Evolutionary conservation across 192 early-diverging fungal species (phyloP).

Genomic region (Phycomyces blakesleeanus): DNA sequence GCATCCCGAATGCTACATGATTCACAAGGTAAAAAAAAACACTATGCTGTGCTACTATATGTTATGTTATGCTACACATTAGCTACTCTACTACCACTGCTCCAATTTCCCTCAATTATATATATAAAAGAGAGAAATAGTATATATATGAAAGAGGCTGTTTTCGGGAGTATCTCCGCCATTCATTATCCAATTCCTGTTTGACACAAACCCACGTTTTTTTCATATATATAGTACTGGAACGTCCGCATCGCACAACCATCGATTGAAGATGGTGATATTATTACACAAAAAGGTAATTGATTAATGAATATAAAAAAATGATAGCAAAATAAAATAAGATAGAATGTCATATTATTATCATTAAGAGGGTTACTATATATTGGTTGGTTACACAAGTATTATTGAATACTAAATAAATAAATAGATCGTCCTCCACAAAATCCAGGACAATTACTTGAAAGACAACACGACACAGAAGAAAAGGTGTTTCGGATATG

Average conservation of each 20-base stretch:
- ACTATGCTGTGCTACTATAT: background rate
- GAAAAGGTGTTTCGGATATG: constrained; percentile 88
- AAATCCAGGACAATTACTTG: constrained; percentile 22
- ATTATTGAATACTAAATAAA: too few relatives aligned
- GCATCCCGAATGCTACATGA: constrained; percentile 99
- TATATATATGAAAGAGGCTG: too few relatives aligned
- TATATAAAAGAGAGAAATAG: too few relatives aligned
- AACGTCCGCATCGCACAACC: constrained; percentile 22
- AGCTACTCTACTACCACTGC: too few relatives aligned
- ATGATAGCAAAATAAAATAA: too few relatives aligned
- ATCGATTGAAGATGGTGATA: constrained; percentile 11
- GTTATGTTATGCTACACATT: constrained; percentile 51
- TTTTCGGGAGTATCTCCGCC: too few relatives aligned
- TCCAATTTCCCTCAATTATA: too few relatives aligned
- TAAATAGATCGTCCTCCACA: constrained; percentile 13
- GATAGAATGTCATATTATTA: too few relatives aligned
- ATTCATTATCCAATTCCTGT: too few relatives aligned
- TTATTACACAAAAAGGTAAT: constrained; percentile 13
- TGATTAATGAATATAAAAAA: background rate
- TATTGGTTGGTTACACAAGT: background rate
- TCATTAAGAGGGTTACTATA: too few relatives aligned
- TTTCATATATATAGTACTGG: constrained; percentile 26
- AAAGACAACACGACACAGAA: constrained; percentile 66
- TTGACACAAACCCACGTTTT: constrained; percentile 1
- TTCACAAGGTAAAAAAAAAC: constrained; percentile 90